Conservation (phyloP, 129 eudicot species). For the Flaveria bidentis region DNA sequence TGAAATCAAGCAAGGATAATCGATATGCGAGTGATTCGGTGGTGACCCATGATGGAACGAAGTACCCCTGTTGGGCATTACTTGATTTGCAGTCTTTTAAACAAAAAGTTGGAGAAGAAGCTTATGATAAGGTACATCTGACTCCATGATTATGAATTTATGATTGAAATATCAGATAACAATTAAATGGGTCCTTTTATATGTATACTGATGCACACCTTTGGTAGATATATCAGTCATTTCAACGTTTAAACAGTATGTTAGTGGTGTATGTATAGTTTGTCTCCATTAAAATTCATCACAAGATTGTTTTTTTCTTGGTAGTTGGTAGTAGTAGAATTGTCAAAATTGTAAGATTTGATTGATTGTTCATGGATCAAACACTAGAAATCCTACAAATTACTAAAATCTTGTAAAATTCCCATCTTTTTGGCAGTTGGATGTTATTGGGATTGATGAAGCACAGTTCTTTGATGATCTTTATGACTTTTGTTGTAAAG, state of each 20-base stretch:
- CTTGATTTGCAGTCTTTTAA: slow-evolving; percentile 65
- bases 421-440: slow-evolving; percentile 54
- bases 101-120: slow-evolving; percentile 57
- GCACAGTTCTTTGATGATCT: slow-evolving; percentile 94
- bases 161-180: too few species aligned
- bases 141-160: too few species aligned
- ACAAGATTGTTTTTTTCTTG: not conserved
- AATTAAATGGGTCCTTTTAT: too few species aligned
- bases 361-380: not conserved
- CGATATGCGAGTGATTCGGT: slow-evolving; percentile 77
- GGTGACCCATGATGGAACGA: slow-evolving; percentile 82
- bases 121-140: slow-evolving; percentile 59
- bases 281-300: too few species aligned
- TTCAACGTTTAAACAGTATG: too few species aligned
- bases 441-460: slow-evolving; percentile 94
- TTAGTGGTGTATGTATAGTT: too few species aligned
- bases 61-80: slow-evolving; percentile 80
- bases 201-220: too few species aligned
- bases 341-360: not conserved
- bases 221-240: too few species aligned
- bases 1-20: slow-evolving; percentile 49
- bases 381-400: not conserved
- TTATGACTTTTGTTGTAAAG: slow-evolving; percentile 86
- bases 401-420: not conserved
- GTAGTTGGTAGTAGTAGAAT: not conserved